Evolutionary conservation across 192 early-diverging fungal genomes (phyloP), one percentile per base, ranked within the genome.

Genomic region (Coemansia reversa): DNA sequence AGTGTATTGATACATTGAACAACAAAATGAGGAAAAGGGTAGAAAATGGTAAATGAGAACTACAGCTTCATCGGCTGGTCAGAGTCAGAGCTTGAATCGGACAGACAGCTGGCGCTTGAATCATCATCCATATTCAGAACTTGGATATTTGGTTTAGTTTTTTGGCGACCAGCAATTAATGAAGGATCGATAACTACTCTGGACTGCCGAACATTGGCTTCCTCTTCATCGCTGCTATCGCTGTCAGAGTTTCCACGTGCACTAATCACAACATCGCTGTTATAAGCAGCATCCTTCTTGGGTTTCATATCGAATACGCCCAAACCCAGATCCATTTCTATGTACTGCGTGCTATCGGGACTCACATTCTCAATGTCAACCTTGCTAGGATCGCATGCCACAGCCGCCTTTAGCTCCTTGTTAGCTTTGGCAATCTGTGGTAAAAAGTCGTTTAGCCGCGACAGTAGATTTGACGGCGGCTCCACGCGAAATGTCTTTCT

Each of bases 391-490:
- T 81, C 74, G 14, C 68, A 49, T 29, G 63, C 63, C 16, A 70
- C 52, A 3, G 67, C 70, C 4, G 20, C 66, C 27, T 75, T 58
- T 16, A 80, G 69, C 45, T 75, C 63, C 20, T 65, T 60, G 60
- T 81, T 81, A 7, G 79, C 79, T 28, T 69, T 65, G 27, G 79
- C 79, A 9, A 81, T 81, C 62, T 81, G 79, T 0, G 74, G 79
- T 51, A 81, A 53, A 35, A 81, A 76, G 24, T 65, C 62, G 22
- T 76, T 62, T 1, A 81, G 65, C 47, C 74, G 74, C 42, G 74
- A 72, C 11, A 81, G 52, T 16, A 81, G 69, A 27, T 64, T 72
- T 5, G 68, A 67, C 8, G 77, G 77, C 39, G 77, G 68, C 18
- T 74, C 72, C 28, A 80, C 39, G 20, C 72, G 77, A 28, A 68